phyloP scores from a whole-genome alignment of 2,329 filamentous ascomycete genomes.

The Xylariales sp. region DNA sequence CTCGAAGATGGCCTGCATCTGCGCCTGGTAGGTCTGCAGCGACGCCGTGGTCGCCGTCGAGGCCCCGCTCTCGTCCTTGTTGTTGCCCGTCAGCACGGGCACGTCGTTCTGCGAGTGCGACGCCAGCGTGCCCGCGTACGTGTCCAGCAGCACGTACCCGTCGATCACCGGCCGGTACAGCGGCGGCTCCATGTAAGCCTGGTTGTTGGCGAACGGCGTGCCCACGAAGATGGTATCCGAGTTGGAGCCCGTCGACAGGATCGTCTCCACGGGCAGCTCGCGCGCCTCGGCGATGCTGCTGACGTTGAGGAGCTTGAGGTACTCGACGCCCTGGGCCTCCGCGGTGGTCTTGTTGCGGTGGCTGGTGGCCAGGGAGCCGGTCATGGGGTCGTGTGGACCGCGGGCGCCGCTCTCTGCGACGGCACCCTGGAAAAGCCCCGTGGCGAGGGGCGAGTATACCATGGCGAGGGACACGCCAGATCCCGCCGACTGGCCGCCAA shows the following conservation, averaged over 20 bases:
- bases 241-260: conserved; percentile 11
- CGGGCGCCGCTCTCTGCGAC: conserved; percentile 28
- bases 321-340: conserved; percentile 11
- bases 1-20: conserved; percentile 15
- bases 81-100: conserved; percentile 24
- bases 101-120: conserved; percentile 14
- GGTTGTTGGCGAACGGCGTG: conserved; percentile 17
- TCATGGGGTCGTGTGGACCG: conserved; percentile 21
- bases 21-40: conserved; percentile 11
- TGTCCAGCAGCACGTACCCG: conserved; percentile 21
- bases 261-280: conserved; percentile 10
- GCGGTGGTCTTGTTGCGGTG: conserved; percentile 19
- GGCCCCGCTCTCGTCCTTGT: conserved; percentile 21
- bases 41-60: conserved; percentile 5
- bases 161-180: conserved; percentile 23
- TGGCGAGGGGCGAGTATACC: conserved; percentile 19
- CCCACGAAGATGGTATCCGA: conserved; percentile 17
- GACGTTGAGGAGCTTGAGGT: conserved; percentile 14
- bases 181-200: conserved; percentile 15
- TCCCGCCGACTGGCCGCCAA: conserved; percentile 10
- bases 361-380: conserved; percentile 19
- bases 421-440: conserved; percentile 18
- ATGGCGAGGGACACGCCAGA: conserved; percentile 15
- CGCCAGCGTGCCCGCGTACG: conserved; percentile 14
- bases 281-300: conserved; percentile 15